A percentile compares a stretch with the other conserved stretches of the same genome.
phyloP scores from a whole-genome alignment of 2,329 filamentous ascomycete genomes.

The Beauveria medogensis region DNA sequence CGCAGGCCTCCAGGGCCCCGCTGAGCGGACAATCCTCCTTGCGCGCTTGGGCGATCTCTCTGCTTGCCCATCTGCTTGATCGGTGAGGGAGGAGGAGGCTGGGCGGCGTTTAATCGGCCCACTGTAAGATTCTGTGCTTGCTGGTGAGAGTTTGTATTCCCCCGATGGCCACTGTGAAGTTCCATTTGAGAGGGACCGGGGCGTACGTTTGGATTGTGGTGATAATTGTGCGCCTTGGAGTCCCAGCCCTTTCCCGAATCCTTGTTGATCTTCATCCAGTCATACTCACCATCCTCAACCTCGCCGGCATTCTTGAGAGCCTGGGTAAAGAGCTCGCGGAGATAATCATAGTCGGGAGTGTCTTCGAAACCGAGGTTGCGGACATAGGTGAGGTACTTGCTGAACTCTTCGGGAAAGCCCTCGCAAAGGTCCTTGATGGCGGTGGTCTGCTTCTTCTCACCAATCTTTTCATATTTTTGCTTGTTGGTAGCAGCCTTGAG shows the following conservation, averaged over 20 bases:
- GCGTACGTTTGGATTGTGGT: constrained; percentile 70
- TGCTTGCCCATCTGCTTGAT: constrained; percentile 74
- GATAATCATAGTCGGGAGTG: constrained; percentile 95
- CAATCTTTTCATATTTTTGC: constrained; percentile 99
- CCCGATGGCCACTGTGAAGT: constrained; percentile 65
- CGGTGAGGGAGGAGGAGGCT: constrained; percentile 80
- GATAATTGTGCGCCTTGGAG: constrained; percentile 38
- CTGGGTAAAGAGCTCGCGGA: constrained; percentile 92
- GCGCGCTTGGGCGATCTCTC: constrained; percentile 67
- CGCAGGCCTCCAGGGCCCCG: constrained; percentile 64
- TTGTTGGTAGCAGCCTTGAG: constrained; percentile 71
- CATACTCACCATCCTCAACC: constrained; percentile 95
- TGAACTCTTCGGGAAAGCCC: constrained; percentile 93
- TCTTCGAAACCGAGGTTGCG: constrained; percentile 98
- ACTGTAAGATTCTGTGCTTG: constrained; percentile 61
- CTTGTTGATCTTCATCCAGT: constrained; percentile 97
- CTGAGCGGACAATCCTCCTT: constrained; percentile 65
- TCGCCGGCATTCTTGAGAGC: constrained; percentile 90
- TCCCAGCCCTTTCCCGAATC: constrained; percentile 84
- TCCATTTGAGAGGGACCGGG: constrained; percentile 81
- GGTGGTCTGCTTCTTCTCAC: constrained; percentile 99
- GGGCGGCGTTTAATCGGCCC: constrained; percentile 88
- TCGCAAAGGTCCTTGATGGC: constrained; percentile 95
- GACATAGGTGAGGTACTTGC: constrained; percentile 94
- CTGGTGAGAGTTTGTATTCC: constrained; percentile 56